Evolutionary conservation across 768 basidiomycete species (phyloP), one percentile per base, ranked within the genome.

Genomic region (Leucocoprinus sp.): DNA sequence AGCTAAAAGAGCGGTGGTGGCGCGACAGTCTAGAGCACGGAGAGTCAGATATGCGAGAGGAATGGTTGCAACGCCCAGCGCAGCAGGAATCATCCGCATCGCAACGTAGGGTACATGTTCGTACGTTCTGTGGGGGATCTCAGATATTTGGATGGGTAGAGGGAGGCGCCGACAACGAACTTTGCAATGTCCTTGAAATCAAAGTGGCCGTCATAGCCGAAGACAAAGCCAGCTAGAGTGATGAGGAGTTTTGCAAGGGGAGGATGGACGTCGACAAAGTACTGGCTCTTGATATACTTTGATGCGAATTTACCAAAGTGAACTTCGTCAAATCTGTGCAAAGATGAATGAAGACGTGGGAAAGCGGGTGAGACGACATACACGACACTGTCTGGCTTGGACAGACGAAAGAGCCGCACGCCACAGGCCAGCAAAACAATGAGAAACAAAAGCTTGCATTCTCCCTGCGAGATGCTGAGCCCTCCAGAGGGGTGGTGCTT

Each of bases 121-220:
- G 62, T 90, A 97, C 12, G 76, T 62, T 67, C 91, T 95, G 51
- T 5, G 15, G 11, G 18, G 27, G 35, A 19, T n/a, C 8, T 18
- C 34, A 17, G 39, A 36, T 50, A 23, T 43, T 40, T 42, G 1
- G 12, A 23, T 12, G 24, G n/a, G 43, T 27, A 42, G 54, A n/a
- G 45, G 24, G 29, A 5, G 23, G 31, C 11, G 17, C 24, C 15
- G 23, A 34, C 5, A 8, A 17, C 19, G 71, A 58, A 93, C 93
- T 93, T 93, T 71, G 81, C 93, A 52, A 98, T 98, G 42, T 97
- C 93, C 60, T 95, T 90, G 62, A 98, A 99, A 61, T 97, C 95
- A 61, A 98, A 98, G 21, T 85, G 70, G 0, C 96, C 96, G 53
- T 95, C 75, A 54, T 86, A 99, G 15, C 96, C 90, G 35, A 76